Conservation (phyloP, 228 moss, liverwort and hornwort genomes). For the Sphagnum magellanicum region DNA sequence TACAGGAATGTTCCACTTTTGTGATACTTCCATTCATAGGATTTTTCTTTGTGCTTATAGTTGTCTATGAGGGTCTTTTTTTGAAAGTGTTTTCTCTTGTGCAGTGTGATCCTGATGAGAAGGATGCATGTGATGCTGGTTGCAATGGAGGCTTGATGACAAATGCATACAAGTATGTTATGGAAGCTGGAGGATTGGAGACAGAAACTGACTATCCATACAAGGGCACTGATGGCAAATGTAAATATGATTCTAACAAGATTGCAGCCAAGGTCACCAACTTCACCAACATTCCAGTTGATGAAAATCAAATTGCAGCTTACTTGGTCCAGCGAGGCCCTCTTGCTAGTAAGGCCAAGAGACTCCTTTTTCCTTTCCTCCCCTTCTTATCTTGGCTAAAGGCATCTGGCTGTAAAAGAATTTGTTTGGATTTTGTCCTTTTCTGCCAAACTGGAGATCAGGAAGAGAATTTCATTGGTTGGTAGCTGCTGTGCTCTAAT, state of each 20-base stretch:
- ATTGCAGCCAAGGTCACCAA: conserved; percentile 78
- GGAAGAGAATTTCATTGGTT: no score
- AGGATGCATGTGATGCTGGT: conserved; percentile 72
- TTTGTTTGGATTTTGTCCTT: no score
- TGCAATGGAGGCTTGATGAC: conserved; percentile 96
- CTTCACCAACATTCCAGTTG: conserved; percentile 80
- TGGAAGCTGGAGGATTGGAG: conserved; percentile 77
- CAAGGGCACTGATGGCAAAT: conserved; percentile 71
- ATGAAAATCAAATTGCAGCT: conserved; percentile 88
- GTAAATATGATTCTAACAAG: conserved; percentile 56
- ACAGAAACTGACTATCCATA: conserved; percentile 77
- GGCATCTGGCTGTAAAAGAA: no score
- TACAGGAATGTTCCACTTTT: no score
- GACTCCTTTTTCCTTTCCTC: neutral
- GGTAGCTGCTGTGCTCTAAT: no score
- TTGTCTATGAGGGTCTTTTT: no score
- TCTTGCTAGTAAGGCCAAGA: conserved; percentile 63
- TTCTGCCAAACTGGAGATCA: no score
- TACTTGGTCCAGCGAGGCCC: conserved; percentile 86
- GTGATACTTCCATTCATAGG: no score
- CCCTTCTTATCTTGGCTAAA: no score
- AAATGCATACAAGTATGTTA: conserved; percentile 81
- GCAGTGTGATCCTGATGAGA: conserved; percentile 73
- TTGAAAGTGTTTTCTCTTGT: conserved; percentile 2
- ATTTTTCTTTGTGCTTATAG: no score